Percentiles rank a stretch among this genome's conserved stretches.
Evolutionary conservation across 805 yeast genomes (phyloP).

Genomic region (Metschnikowia drakensbergensis): DNA sequence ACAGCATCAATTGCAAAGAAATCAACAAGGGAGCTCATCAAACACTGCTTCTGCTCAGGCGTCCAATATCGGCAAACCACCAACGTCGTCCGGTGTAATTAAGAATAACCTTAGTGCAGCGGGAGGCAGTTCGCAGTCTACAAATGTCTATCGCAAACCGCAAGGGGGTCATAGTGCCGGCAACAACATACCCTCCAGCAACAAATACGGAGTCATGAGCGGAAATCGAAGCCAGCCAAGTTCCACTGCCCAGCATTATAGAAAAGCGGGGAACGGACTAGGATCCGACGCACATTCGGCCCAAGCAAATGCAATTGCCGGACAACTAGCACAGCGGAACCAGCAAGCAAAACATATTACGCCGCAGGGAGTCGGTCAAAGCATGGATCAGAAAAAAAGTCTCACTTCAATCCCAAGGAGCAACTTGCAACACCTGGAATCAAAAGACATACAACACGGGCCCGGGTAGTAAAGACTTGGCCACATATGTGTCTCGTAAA

Average conservation of each 20-base stretch:
- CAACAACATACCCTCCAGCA: conserved; percentile 6
- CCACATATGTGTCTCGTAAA: conserved; percentile 7
- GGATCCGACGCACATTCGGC: not conserved
- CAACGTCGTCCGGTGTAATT: not conserved
- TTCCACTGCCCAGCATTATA: not conserved
- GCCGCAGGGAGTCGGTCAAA: conserved; percentile 1
- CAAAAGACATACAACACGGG: conserved; percentile 2
- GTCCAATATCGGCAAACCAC: not conserved
- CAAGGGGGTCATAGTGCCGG: conserved; percentile 5
- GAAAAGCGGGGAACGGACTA: not conserved
- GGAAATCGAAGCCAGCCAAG: not conserved
- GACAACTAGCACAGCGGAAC: conserved; percentile 1
- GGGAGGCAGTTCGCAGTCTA: not conserved
- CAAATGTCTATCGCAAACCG: not conserved
- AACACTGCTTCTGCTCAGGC: not conserved
- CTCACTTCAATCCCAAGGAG: not conserved
- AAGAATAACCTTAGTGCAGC: not conserved
- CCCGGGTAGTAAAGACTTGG: conserved; percentile 4
- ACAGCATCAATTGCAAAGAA: conserved; percentile 30
- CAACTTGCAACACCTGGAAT: conserved; percentile 2
- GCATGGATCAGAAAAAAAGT: conserved; percentile 6
- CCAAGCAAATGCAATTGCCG: not conserved
- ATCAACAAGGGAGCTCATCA: conserved; percentile 5
- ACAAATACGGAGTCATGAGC: conserved; percentile 2
- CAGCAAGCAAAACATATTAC: conserved; percentile 4